phyloP scores from a whole-genome alignment of 1,284 basidiomycete species.

The Phylloboletellus chloephorus region DNA sequence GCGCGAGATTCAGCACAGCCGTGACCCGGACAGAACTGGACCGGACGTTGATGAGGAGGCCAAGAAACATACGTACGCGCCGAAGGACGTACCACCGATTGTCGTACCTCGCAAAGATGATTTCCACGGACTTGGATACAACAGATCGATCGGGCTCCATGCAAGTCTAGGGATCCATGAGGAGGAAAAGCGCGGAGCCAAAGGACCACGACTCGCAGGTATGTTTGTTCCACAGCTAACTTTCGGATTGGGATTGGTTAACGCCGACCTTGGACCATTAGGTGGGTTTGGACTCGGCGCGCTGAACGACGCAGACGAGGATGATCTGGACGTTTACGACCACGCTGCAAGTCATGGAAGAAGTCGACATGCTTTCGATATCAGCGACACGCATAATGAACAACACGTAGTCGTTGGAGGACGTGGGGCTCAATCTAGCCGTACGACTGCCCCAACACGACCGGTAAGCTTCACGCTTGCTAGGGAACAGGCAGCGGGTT shows the following conservation, averaged over 20 bases:
- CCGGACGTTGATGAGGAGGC: conserved; percentile 70
- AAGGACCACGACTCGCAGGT: conserved; percentile 61
- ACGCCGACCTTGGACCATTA: conserved; percentile 26
- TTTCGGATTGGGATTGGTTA: not conserved
- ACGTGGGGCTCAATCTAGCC: conserved; percentile 10
- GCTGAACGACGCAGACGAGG: conserved; percentile 82
- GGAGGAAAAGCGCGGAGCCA: conserved; percentile 16
- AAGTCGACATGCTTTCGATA: conserved; percentile 67
- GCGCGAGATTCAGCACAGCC: conserved; percentile 63
- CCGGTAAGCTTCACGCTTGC: conserved; percentile 15
- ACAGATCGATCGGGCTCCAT: conserved; percentile 58
- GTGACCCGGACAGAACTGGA: conserved; percentile 40
- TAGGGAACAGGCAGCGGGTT: conserved; percentile 9
- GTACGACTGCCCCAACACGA: conserved; percentile 1
- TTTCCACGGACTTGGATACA: conserved; percentile 75
- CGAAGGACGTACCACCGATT: conserved; percentile 69
- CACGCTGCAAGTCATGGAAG: conserved; percentile 34
- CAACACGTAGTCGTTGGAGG: conserved; percentile 42
- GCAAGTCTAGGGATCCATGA: conserved; percentile 43
- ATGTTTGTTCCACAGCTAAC: conserved; percentile 23
- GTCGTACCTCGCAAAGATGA: conserved; percentile 67
- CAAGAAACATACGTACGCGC: conserved; percentile 80
- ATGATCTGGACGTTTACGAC: conserved; percentile 85
- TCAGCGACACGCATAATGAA: conserved; percentile 56
- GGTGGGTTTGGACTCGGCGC: conserved; percentile 85